phyloP scores from a whole-genome alignment of 2,329 filamentous ascomycete genomes.

The Ceratocystiopsis minuta region DNA sequence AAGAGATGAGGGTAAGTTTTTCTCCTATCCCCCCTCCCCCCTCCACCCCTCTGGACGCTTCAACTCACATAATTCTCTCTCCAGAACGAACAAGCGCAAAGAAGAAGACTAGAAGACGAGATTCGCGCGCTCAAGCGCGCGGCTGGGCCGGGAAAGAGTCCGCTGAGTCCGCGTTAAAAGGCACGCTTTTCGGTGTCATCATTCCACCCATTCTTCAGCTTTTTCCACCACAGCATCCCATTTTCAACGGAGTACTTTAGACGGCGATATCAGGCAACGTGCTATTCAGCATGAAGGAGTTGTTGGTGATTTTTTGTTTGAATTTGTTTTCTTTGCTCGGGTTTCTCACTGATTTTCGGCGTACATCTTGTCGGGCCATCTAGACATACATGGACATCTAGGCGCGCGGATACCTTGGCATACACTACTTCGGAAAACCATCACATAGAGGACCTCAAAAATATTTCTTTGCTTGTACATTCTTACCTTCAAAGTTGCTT shows the following conservation, averaged over 20 bases:
- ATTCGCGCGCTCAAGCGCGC: constrained; percentile 24
- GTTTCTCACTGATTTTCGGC: no score
- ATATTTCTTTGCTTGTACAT: no score
- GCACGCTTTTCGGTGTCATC: no score
- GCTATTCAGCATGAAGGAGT: background rate
- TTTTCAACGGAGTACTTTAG: no score
- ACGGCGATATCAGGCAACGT: no score
- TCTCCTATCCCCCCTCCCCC: background rate
- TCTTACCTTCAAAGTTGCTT: background rate
- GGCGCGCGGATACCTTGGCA: no score
- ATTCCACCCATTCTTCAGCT: no score
- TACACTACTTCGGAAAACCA: no score
- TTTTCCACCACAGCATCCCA: no score
- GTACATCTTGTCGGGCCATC: no score
- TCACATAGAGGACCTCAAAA: no score
- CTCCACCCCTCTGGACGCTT: background rate
- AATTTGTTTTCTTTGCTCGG: background rate
- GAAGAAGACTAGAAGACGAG: constrained; percentile 33
- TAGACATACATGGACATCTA: no score
- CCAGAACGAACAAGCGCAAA: constrained; percentile 31
- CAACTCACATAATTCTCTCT: constrained; percentile 14
- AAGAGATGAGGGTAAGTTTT: constrained; percentile 29
- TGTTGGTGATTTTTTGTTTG: background rate
- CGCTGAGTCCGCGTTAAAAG: constrained; percentile 20
- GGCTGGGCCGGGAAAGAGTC: constrained; percentile 24